A percentile compares a stretch with the other conserved stretches of the same genome.
These are phyloP conservation scores for Orbilia oligospora DNA, from an alignment of 2,329 filamentous ascomycete species.

Conservation along the genomic window DNA sequence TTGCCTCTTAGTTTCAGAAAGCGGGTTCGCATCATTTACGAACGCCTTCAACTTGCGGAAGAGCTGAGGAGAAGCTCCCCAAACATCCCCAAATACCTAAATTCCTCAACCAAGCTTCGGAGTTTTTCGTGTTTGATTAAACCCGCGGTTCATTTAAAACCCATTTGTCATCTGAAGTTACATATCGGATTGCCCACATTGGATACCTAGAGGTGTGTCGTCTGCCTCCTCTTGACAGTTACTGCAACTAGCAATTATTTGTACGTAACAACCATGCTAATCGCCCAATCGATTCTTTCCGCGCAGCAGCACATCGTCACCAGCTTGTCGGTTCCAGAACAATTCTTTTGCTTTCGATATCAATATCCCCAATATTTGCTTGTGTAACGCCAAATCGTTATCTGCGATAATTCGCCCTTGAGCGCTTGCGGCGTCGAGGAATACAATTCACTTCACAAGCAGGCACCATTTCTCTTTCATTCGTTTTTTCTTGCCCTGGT, in stretches of 20 bases:
- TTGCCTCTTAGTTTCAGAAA: slow-evolving; percentile 52
- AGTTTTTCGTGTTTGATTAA: slow-evolving; percentile 29
- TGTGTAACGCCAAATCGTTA: slow-evolving; percentile 58
- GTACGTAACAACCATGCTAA: slow-evolving; percentile 61
- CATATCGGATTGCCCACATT: slow-evolving; percentile 34
- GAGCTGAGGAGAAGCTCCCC: slow-evolving; percentile 41
- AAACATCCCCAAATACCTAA: slow-evolving; percentile 30
- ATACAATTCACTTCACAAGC: slow-evolving; percentile 5
- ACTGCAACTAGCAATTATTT: slow-evolving; percentile 57
- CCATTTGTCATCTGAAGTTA: slow-evolving; percentile 55
- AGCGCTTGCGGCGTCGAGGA: slow-evolving; percentile 51
- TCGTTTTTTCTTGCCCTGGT: slow-evolving; percentile 44
- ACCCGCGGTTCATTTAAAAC: slow-evolving; percentile 37
- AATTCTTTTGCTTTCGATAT: slow-evolving; percentile 40
- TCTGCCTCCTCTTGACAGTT: slow-evolving; percentile 41
- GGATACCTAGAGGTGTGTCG: slow-evolving; percentile 48
- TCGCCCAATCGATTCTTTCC: slow-evolving; percentile 57
- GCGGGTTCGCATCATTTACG: slow-evolving; percentile 57
- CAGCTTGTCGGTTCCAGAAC: slow-evolving; percentile 60
- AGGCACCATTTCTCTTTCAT: slow-evolving; percentile 25
- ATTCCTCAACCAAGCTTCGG: slow-evolving; percentile 35
- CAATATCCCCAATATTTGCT: slow-evolving; percentile 34
- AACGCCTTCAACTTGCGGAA: slow-evolving; percentile 40
- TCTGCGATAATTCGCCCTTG: slow-evolving; percentile 48
- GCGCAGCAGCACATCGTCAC: slow-evolving; percentile 59